Conservation (phyloP, 208 protist genomes). For the Herpetomonas samuelpessoai region DNA sequence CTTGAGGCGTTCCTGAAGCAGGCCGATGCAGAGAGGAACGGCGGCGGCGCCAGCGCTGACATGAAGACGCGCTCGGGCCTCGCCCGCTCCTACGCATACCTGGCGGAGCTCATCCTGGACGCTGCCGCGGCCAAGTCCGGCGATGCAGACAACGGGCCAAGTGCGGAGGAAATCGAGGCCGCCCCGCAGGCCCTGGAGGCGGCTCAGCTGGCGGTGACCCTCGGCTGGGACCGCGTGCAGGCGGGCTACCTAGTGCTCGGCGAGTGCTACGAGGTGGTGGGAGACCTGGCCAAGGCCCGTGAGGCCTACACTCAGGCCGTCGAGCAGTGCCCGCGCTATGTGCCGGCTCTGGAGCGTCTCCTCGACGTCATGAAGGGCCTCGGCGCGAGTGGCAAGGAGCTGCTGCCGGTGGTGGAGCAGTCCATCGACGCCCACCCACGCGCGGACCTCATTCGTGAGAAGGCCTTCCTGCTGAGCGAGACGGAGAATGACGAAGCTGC, state of each 20-base stretch:
- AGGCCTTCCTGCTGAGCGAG: constrained; percentile 87
- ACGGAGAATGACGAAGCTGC: constrained; percentile 67
- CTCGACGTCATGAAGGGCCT: constrained; percentile 47
- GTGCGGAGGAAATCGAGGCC: constrained; percentile 12
- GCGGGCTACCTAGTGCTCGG: constrained; percentile 49
- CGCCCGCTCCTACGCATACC: constrained; percentile 67
- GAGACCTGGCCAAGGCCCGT: constrained; percentile 46
- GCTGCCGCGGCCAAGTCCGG: constrained; percentile 15
- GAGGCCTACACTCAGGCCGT: constrained; percentile 55
- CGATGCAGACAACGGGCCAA: not conserved
- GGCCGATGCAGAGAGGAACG: constrained; percentile 37
- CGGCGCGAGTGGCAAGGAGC: constrained; percentile 21
- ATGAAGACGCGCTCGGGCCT: constrained; percentile 43
- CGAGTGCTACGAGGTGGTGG: constrained; percentile 44
- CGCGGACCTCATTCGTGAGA: constrained; percentile 71
- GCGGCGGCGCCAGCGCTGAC: constrained; percentile 21
- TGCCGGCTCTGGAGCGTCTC: constrained; percentile 58
- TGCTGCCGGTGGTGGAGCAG: constrained; percentile 45
- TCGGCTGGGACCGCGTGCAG: constrained; percentile 78
- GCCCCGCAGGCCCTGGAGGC: constrained; percentile 42
- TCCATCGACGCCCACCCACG: constrained; percentile 79
- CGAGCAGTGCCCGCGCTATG: constrained; percentile 52
- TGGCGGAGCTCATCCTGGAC: constrained; percentile 60
- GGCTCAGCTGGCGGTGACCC: constrained; percentile 37
- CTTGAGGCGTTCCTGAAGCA: constrained; percentile 48